A percentile compares a stretch with the other conserved stretches of the same genome.
These are phyloP conservation scores for Hevea brasiliensis DNA, from an alignment of 345 rosid species.

Conservation along the genomic window DNA sequence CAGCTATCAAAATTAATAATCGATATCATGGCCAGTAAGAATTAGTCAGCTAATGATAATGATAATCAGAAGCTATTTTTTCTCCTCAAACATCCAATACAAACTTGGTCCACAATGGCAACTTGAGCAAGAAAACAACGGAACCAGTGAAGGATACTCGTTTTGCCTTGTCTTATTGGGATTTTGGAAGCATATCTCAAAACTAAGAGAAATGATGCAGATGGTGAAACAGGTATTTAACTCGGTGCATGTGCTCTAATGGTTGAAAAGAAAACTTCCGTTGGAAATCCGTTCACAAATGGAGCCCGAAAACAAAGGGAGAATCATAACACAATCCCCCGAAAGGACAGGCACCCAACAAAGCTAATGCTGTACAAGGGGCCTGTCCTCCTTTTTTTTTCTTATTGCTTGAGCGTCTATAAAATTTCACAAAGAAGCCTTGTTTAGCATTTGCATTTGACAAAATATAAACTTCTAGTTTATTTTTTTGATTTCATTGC, in stretches of 20 bases:
- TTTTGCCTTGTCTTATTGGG: not conserved
- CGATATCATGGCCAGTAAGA: not conserved
- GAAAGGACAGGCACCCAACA: slow-evolving; percentile 9
- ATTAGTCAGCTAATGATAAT: too few relatives aligned
- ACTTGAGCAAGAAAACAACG: not conserved
- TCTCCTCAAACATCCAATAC: not conserved
- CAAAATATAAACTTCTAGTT: not conserved
- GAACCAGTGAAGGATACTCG: not conserved
- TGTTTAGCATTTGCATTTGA: not conserved
- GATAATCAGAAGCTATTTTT: not conserved
- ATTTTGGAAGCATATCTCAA: slow-evolving; percentile 4
- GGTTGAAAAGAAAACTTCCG: slow-evolving; percentile 12
- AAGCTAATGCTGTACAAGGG: not conserved
- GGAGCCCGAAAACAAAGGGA: slow-evolving; percentile 21
- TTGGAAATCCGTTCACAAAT: slow-evolving; percentile 7
- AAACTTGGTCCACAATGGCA: not conserved
- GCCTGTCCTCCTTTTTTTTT: not conserved
- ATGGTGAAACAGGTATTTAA: slow-evolving; percentile 6
- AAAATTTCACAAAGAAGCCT: not conserved
- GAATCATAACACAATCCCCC: slow-evolving; percentile 7
- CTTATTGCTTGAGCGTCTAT: too few relatives aligned
- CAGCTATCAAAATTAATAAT: not conserved
- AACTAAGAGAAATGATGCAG: slow-evolving; percentile 3
- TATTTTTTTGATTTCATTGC: not conserved
- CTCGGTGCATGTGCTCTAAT: slow-evolving; percentile 3